phyloP scores from a whole-genome alignment of 2,329 filamentous ascomycete species.

The Beauveria scarabaeidicola region DNA sequence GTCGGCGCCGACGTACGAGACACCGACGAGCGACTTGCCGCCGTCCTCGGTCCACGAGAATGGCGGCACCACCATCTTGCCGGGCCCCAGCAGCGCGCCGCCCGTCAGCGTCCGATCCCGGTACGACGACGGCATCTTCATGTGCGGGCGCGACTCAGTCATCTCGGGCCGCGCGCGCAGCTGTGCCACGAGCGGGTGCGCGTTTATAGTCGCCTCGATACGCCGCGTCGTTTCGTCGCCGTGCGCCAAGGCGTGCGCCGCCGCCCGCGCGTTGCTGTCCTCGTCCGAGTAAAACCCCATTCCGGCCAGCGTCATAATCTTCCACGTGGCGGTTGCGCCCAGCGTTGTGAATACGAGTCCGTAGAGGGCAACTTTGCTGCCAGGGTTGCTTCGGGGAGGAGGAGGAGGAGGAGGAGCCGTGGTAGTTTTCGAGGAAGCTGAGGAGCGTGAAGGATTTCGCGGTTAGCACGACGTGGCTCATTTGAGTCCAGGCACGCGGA shows the following conservation, averaged over 20 bases:
- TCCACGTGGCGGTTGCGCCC: conserved; percentile 29
- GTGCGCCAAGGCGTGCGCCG: conserved; percentile 41
- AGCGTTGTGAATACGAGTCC: conserved; percentile 23
- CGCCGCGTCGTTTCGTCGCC: conserved; percentile 43
- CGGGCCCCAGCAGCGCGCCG: conserved; percentile 66
- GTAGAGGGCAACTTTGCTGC: conserved; percentile 19
- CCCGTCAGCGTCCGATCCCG: conserved; percentile 71
- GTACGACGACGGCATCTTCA: conserved; percentile 69
- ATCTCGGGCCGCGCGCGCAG: conserved; percentile 60
- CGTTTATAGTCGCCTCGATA: conserved; percentile 66
- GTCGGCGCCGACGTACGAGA: conserved; percentile 69
- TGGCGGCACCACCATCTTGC: conserved; percentile 73
- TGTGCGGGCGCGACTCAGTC: conserved; percentile 71
- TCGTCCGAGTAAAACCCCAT: conserved; percentile 47
- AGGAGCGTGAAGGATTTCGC: background rate
- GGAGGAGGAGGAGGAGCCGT: background rate
- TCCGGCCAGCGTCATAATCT: conserved; percentile 25
- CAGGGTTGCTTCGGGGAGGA: conserved; percentile 13
- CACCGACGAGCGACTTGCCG: conserved; percentile 60
- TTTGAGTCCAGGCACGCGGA: background rate
- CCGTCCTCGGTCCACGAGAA: conserved; percentile 64
- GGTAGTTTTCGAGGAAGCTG: conserved; percentile 1
- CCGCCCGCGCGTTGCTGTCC: conserved; percentile 54
- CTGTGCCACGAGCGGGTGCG: conserved; percentile 62
- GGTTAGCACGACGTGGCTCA: background rate